These are phyloP conservation scores for Ceratocystis variospora DNA, from an alignment of 2,329 filamentous ascomycete species.

Conservation along the genomic window DNA sequence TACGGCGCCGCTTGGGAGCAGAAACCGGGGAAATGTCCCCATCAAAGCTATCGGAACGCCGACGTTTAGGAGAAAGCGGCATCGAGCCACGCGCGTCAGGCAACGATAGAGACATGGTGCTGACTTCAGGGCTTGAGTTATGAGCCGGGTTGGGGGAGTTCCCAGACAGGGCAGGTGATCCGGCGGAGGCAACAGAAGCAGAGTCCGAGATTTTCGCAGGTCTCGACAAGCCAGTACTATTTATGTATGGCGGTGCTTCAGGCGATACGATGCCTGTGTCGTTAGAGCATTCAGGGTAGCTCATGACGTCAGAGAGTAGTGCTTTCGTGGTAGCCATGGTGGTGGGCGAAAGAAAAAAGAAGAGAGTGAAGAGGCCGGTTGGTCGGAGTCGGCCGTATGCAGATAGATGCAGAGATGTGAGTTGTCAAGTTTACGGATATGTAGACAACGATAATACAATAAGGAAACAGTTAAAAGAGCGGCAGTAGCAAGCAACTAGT, in stretches of 20 bases:
- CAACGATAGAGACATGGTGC: conserved; percentile 8
- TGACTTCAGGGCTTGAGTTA: conserved; percentile 15
- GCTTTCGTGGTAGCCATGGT: conserved; percentile 15
- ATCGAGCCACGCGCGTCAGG: conserved; percentile 4
- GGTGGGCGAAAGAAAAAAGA: neutral
- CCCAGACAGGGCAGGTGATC: neutral
- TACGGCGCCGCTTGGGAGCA: conserved; percentile 14
- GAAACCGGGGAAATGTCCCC: conserved; percentile 10
- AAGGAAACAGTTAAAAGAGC: no score
- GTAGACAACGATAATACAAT: no score
- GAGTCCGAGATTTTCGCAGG: neutral
- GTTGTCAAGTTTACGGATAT: neutral
- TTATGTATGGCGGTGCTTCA: neutral
- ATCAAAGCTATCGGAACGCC: conserved; percentile 5
- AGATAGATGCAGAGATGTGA: neutral
- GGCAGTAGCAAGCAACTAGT: no score
- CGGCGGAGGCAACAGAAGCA: neutral
- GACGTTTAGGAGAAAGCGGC: conserved; percentile 3
- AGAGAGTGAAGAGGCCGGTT: neutral
- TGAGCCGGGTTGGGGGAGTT: neutral
- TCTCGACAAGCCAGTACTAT: conserved; percentile 8
- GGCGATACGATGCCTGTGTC: neutral
- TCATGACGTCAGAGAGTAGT: conserved; percentile 12
- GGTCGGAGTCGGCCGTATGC: neutral
- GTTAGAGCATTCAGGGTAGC: neutral